These are phyloP conservation scores for Naganishia albida DNA, from an alignment of 1,284 basidiomycete genomes.

Conservation along the genomic window DNA sequence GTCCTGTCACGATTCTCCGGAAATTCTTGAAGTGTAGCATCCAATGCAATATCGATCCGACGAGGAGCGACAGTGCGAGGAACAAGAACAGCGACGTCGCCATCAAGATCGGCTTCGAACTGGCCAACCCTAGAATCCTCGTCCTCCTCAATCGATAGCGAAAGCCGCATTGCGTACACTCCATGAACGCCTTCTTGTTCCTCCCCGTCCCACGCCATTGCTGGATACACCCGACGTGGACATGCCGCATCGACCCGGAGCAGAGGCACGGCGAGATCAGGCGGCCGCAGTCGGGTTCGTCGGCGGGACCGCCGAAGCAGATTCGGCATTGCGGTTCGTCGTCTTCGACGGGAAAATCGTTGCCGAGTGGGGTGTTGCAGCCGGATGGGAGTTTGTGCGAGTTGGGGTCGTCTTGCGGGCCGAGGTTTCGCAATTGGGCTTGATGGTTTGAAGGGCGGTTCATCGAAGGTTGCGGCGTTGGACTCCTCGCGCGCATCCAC, in stretches of 20 bases:
- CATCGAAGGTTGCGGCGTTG: not conserved
- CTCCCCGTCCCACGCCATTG: conserved; percentile 51
- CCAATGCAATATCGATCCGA: conserved; percentile 43
- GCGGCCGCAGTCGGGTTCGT: conserved; percentile 45
- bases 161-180: conserved; percentile 39
- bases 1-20: conserved; percentile 24
- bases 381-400: not conserved
- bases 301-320: conserved; percentile 48
- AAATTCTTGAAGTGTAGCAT: conserved; percentile 28
- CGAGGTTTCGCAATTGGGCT: not conserved
- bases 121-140: conserved; percentile 48
- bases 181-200: conserved; percentile 37
- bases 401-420: not conserved
- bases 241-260: conserved; percentile 47
- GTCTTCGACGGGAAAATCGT: not conserved
- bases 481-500: not conserved
- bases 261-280: conserved; percentile 54
- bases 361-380: not conserved
- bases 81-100: conserved; percentile 46
- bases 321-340: conserved; percentile 49
- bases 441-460: not conserved
- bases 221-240: conserved; percentile 48
- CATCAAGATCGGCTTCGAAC: conserved; percentile 45
- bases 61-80: conserved; percentile 39
- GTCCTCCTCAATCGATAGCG: conserved; percentile 49